Base-by-base conservation (phyloP, 2,329 filamentous ascomycete species). In the Alternaria angustiovoidea region DNA sequence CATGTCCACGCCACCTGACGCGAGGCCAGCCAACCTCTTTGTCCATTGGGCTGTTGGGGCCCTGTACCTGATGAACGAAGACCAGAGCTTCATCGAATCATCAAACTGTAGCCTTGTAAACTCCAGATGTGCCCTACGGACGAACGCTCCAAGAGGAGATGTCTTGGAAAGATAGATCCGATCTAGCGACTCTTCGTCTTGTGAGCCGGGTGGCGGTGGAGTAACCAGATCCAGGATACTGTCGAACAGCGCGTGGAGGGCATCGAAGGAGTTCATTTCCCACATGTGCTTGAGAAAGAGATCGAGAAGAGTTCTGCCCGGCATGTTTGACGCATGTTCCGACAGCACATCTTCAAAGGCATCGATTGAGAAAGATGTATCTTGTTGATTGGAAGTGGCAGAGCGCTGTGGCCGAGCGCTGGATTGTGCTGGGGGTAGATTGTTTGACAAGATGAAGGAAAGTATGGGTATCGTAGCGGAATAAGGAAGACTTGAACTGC, bases 291-390 rank as follows among this genome's bases (percentile, higher is more conserved):
- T 86, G 12, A 98, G 84, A 57, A 97, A 92, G 2, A 91, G 82
- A 73, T 98, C 93, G 88, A 94, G 95, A n/a, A 97, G 80, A n/a
- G 87, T 90, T 48, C 91, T 86, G 3, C 93, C 93, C 0, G 93
- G 91, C 57, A 92, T 80, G 8, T 78, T 83, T 1, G 85, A 86
- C 12, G 79, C 70, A 63, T 81, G 82, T 34, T 62, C 55, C 22
- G 80, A 78, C 5, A 85, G 78, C 4, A 81, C 78, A 63, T 81
- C 72, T 67, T 86, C 81, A 52, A 87, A 81, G 55, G 81, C 81
- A 41, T 70, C 59, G 42, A 75, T 74, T 11, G 70, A 72, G 55
- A 75, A 62, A n/a, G 64, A 75, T 63, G 62, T 71, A 68, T 72
- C 72, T 63, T 68, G 76, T 69, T 69, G 80, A 57, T 43, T 79